Conservation (phyloP, 768 basidiomycete genomes). For the Termitomyces sp. region DNA sequence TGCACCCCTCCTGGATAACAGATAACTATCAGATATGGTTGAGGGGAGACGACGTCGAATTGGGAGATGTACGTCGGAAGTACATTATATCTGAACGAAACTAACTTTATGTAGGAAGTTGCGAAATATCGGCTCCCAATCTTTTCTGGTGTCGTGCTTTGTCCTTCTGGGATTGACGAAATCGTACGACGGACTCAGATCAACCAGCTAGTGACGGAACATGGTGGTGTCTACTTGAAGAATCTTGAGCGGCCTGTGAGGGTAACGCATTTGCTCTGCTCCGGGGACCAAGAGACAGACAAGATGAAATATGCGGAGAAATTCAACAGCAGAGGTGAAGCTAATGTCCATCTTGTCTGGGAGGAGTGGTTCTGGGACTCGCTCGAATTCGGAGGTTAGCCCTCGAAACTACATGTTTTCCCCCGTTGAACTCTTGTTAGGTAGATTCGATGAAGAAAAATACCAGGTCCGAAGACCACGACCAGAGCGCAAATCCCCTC, state of each 20-base stretch:
- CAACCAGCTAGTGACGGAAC: slow-evolving; percentile 49
- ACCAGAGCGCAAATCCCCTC: slow-evolving; percentile 45
- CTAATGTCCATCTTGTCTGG: slow-evolving; percentile 78
- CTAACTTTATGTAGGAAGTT: slow-evolving; percentile 43
- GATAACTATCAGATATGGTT: slow-evolving; percentile 74
- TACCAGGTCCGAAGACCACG: slow-evolving; percentile 60
- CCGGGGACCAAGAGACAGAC: slow-evolving; percentile 60
- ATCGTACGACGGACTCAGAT: slow-evolving; percentile 58
- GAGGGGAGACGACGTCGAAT: slow-evolving; percentile 73
- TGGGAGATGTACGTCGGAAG: slow-evolving; percentile 46
- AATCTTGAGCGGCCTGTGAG: slow-evolving; percentile 72
- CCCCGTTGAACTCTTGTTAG: slow-evolving; percentile 23
- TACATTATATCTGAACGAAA: background rate
- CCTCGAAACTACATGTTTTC: background rate
- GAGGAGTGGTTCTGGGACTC: slow-evolving; percentile 99
- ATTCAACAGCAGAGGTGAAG: slow-evolving; percentile 67
- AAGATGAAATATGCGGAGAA: slow-evolving; percentile 80
- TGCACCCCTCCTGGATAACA: slow-evolving; percentile 73
- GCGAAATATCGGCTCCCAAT: slow-evolving; percentile 61
- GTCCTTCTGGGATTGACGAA: slow-evolving; percentile 73
- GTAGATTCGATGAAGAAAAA: slow-evolving; percentile 58
- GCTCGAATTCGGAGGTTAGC: slow-evolving; percentile 63
- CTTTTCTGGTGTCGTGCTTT: slow-evolving; percentile 68
- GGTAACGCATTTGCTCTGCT: slow-evolving; percentile 85
- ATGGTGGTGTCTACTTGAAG: slow-evolving; percentile 71